phyloP scores from a whole-genome alignment of 495 filamentous ascomycete genomes.

The Lophiostoma macrostomum region DNA sequence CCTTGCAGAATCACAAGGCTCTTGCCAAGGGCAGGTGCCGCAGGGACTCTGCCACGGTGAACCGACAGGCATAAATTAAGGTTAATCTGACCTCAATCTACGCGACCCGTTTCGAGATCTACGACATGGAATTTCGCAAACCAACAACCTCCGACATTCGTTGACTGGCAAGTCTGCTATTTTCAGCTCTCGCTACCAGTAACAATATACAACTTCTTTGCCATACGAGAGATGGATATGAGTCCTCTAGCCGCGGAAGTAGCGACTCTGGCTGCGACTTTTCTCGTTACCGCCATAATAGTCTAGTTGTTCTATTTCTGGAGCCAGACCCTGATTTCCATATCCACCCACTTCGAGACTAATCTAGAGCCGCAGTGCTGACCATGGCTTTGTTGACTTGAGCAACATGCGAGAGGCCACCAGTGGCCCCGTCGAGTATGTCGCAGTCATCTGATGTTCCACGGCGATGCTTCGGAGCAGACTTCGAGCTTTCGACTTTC shows the following conservation, averaged over 20 bases:
- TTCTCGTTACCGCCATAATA: constrained; percentile 1
- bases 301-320: constrained; percentile 33
- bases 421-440: too few species aligned
- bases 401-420: too few species aligned
- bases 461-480: not conserved
- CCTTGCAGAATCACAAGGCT: constrained; percentile 30
- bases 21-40: constrained; percentile 16
- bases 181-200: constrained; percentile 32
- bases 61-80: constrained; percentile 37
- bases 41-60: constrained; percentile 1
- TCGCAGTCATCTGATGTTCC: constrained; percentile 21
- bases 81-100: constrained; percentile 38
- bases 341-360: constrained; percentile 22
- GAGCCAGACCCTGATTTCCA: constrained; percentile 21
- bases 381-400: too few species aligned
- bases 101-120: constrained; percentile 32
- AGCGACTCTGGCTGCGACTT: constrained; percentile 12
- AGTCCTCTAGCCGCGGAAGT: constrained; percentile 10
- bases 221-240: constrained; percentile 33
- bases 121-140: constrained; percentile 22
- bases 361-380: constrained; percentile 27
- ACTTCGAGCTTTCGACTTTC: constrained; percentile 1
- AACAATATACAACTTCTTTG: constrained; percentile 23
- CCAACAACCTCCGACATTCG: constrained; percentile 11
- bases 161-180: constrained; percentile 18